Percentiles rank a stretch among this genome's conserved stretches.
Conservation (phyloP, 164 flowering plant species). For the Liriodendron chinense region DNA sequence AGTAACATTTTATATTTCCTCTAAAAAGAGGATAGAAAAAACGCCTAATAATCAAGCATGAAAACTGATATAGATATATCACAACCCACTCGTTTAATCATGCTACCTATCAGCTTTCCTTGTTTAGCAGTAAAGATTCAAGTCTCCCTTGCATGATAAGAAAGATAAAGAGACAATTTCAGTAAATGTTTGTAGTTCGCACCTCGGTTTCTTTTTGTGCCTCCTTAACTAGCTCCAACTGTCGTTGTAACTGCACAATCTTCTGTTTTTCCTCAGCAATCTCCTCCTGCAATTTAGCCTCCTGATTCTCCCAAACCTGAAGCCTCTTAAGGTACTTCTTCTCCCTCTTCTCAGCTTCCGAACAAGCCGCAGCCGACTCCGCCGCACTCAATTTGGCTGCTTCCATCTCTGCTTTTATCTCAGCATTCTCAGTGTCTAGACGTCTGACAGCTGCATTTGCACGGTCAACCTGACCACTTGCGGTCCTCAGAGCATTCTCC, state of each 20-base stretch:
- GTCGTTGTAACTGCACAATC: constrained; percentile 52
- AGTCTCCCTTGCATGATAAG: background rate
- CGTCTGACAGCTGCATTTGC: constrained; percentile 85
- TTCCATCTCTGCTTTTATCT: constrained; percentile 96
- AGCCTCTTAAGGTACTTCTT: constrained; percentile 81
- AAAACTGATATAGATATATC: background rate
- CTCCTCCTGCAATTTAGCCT: constrained; percentile 78
- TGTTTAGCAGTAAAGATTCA: background rate
- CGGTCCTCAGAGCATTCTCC: constrained; percentile 91
- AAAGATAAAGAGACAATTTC: background rate
- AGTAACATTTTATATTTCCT: no score
- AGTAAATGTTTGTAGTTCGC: background rate
- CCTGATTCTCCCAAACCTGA: constrained; percentile 89
- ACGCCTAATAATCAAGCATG: background rate
- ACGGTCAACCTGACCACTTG: constrained; percentile 86
- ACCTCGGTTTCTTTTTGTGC: constrained; percentile 82
- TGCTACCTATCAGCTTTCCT: background rate
- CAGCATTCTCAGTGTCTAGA: constrained; percentile 95
- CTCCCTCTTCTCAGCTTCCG: constrained; percentile 89
- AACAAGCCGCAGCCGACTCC: constrained; percentile 69
- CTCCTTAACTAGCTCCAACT: constrained; percentile 43
- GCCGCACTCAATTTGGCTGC: constrained; percentile 93
- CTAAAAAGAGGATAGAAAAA: background rate
- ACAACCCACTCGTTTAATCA: background rate
- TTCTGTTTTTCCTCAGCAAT: constrained; percentile 67